These are phyloP conservation scores for Geotrichum aggregatum DNA, from an alignment of 1,139 yeast genomes.

Conservation along the genomic window DNA sequence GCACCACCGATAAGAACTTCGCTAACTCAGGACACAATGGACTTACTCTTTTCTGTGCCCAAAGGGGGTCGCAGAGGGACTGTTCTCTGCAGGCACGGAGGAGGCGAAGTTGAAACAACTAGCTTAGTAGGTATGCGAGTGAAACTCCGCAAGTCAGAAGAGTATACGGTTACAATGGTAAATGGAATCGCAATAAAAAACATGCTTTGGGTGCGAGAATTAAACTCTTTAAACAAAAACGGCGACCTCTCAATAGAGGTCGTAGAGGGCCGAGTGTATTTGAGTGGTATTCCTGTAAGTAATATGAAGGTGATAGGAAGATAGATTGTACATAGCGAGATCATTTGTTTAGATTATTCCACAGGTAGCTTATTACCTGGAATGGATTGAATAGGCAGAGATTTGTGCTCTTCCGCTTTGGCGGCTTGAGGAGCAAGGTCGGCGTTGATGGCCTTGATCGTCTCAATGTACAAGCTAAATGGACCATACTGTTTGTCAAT, in stretches of 20 bases:
- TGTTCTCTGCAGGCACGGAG: slow-evolving; percentile 11
- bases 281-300: slow-evolving; percentile 9
- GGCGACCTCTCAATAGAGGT: slow-evolving; percentile 4
- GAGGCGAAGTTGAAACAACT: slow-evolving; percentile 22
- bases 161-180: slow-evolving; percentile 13
- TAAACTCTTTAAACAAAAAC: not conserved
- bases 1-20: slow-evolving; percentile 7
- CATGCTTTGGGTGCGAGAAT: slow-evolving; percentile 13
- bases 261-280: not conserved
- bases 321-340: not conserved
- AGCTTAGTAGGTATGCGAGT: slow-evolving; percentile 24
- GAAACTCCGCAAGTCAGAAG: slow-evolving; percentile 8
- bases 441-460: slow-evolving; percentile 52
- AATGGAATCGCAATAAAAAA: slow-evolving; percentile 14
- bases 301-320: slow-evolving; percentile 11
- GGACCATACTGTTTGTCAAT: slow-evolving; percentile 80
- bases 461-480: slow-evolving; percentile 62
- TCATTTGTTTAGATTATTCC: slow-evolving; percentile 3
- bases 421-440: slow-evolving; percentile 3
- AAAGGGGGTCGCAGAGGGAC: slow-evolving; percentile 18
- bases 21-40: slow-evolving; percentile 10
- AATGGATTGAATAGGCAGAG: slow-evolving; percentile 10
- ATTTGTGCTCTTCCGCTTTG: not conserved
- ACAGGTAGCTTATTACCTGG: slow-evolving; percentile 16
- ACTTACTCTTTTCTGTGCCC: slow-evolving; percentile 14